phyloP scores from a whole-genome alignment of 805 yeast genomes.

The Candida argentea region DNA sequence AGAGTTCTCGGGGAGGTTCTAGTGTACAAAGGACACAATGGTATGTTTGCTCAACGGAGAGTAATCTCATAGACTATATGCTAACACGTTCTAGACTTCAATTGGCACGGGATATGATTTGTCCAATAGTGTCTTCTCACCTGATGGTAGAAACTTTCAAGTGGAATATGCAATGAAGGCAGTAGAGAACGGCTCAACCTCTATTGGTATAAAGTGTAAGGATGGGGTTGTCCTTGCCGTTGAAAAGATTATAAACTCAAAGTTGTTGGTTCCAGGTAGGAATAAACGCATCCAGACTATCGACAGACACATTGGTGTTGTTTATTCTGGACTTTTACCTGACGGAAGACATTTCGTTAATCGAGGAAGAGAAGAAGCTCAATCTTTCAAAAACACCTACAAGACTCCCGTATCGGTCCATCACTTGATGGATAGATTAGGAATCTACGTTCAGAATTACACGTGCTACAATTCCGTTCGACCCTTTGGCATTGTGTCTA shows the following conservation, averaged over 20 bases:
- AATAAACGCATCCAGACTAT: slow-evolving; percentile 88
- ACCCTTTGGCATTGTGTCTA: slow-evolving; percentile 91
- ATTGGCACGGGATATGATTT: slow-evolving; percentile 99
- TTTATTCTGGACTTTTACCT: slow-evolving; percentile 89
- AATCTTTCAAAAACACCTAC: slow-evolving; percentile 65
- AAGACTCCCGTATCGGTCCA: slow-evolving; percentile 71
- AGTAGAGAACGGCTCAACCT: slow-evolving; percentile 94
- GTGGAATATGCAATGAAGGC: slow-evolving; percentile 97
- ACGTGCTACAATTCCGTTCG: slow-evolving; percentile 95
- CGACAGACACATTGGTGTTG: slow-evolving; percentile 90
- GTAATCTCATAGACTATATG: too few relatives aligned
- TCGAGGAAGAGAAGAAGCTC: slow-evolving; percentile 88
- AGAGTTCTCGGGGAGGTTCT: too few relatives aligned
- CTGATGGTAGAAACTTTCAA: slow-evolving; percentile 93
- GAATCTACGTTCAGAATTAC: slow-evolving; percentile 88
- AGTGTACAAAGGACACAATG: too few relatives aligned
- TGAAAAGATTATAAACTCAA: slow-evolving; percentile 84
- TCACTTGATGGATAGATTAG: slow-evolving; percentile 76
- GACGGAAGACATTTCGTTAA: slow-evolving; percentile 92
- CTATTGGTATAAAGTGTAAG: slow-evolving; percentile 82
- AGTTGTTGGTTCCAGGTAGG: slow-evolving; percentile 78
- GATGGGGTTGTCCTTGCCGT: slow-evolving; percentile 97
- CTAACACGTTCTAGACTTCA: slow-evolving; percentile 55
- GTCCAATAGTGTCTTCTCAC: slow-evolving; percentile 90
- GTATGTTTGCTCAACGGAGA: too few relatives aligned